Evolutionary conservation across 2,329 filamentous ascomycete genomes (phyloP).

Genomic region (Fusarium fracticaudum): DNA sequence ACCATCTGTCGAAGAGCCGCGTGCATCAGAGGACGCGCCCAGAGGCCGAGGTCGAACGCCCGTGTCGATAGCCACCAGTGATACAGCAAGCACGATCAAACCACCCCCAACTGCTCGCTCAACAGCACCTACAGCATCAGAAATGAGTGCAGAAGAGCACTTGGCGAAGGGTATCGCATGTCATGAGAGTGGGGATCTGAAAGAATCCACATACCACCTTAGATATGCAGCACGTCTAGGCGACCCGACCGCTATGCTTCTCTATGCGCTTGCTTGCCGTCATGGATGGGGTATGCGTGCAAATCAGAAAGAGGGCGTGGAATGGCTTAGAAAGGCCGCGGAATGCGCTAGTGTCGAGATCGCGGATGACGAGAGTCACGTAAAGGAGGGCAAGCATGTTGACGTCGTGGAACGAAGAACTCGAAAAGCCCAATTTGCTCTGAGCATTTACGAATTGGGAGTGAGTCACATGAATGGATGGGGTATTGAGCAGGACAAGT

Average conservation of each 20-base stretch:
- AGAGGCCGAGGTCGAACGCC: constrained; percentile 60
- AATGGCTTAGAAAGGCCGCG: constrained; percentile 92
- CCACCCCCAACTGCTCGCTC: constrained; percentile 53
- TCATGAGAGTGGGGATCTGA: constrained; percentile 86
- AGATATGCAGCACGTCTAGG: constrained; percentile 87
- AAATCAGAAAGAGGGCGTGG: constrained; percentile 88
- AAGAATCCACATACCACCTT: constrained; percentile 96
- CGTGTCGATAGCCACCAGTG: constrained; percentile 60
- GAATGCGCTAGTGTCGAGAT: constrained; percentile 85
- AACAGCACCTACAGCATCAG: constrained; percentile 66
- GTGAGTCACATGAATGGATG: constrained; percentile 98
- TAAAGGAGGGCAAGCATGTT: constrained; percentile 69
- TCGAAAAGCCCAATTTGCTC: constrained; percentile 89
- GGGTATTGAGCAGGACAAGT: constrained; percentile 94
- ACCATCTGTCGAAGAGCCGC: constrained; percentile 55
- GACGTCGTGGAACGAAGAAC: constrained; percentile 79
- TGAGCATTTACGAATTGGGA: constrained; percentile 95
- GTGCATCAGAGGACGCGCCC: constrained; percentile 59
- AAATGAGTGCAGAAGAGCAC: constrained; percentile 87
- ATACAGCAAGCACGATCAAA: constrained; percentile 63
- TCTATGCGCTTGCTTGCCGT: constrained; percentile 93
- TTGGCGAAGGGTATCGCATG: constrained; percentile 88
- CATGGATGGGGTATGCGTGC: constrained; percentile 98
- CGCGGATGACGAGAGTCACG: constrained; percentile 78
- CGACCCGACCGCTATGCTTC: constrained; percentile 91